phyloP scores from a whole-genome alignment of 805 yeast species.

The Saccharomyces kudriavzevii region DNA sequence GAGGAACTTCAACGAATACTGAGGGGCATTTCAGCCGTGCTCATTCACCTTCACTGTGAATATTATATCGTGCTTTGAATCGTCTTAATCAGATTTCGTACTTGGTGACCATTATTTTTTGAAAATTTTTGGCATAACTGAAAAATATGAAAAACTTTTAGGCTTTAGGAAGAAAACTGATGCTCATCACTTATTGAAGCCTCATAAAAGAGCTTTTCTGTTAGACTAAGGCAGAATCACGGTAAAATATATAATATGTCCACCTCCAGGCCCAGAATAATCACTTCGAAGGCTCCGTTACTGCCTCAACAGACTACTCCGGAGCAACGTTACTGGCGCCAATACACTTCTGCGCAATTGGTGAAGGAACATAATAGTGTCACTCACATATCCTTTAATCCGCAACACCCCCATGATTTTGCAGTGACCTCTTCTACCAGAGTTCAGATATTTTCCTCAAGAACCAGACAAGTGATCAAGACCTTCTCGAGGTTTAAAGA shows the following conservation, averaged over 20 bases:
- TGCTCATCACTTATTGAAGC: not conserved
- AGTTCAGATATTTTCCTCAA: constrained; percentile 87
- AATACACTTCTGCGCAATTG: constrained; percentile 74
- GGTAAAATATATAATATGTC: constrained; percentile 45
- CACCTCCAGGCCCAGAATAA: constrained; percentile 55
- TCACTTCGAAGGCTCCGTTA: constrained; percentile 60
- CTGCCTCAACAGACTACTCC: constrained; percentile 77
- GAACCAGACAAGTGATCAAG: constrained; percentile 82
- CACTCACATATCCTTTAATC: constrained; percentile 80
- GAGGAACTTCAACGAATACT: not conserved
- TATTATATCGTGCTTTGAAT: not conserved
- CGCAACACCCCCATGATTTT: constrained; percentile 78
- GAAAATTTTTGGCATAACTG: not conserved
- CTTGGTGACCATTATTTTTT: not conserved
- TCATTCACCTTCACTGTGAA: not conserved
- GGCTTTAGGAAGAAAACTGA: not conserved
- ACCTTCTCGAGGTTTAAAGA: constrained; percentile 85
- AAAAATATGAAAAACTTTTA: not conserved
- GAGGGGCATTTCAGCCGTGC: not conserved
- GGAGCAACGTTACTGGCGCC: constrained; percentile 91
- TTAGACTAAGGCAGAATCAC: not conserved
- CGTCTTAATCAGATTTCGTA: not conserved
- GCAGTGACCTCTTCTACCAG: constrained; percentile 89
- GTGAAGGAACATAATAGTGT: constrained; percentile 92
- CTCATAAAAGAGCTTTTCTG: not conserved